phyloP scores from a whole-genome alignment of 768 basidiomycete genomes.

The Lactarius pseudohatsudake region DNA sequence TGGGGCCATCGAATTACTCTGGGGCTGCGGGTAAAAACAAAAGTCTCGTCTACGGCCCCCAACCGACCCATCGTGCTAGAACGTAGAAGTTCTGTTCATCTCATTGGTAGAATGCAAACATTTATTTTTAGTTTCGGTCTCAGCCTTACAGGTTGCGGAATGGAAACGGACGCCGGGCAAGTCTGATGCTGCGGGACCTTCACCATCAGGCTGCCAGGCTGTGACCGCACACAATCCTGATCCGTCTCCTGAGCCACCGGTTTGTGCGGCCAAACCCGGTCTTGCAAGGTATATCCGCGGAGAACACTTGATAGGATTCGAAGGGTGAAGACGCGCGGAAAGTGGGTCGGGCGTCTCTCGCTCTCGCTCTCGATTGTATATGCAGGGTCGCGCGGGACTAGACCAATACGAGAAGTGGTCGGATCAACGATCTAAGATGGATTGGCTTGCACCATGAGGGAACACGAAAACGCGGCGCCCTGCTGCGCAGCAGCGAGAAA shows the following conservation, averaged over 20 bases:
- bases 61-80: background rate
- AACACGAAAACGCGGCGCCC: background rate
- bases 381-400: slow-evolving; percentile 3
- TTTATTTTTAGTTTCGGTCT: background rate
- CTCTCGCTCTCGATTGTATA: background rate
- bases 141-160: background rate
- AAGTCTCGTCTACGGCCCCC: background rate
- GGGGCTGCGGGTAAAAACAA: background rate
- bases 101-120: background rate
- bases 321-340: background rate
- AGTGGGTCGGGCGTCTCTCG: background rate
- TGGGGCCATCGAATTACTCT: background rate
- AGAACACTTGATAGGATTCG: background rate
- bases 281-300: slow-evolving; percentile 8
- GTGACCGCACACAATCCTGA: slow-evolving; percentile 11
- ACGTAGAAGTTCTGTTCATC: background rate
- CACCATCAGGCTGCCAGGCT: slow-evolving; percentile 8
- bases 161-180: background rate
- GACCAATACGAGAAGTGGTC: slow-evolving; percentile 6
- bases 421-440: slow-evolving; percentile 12
- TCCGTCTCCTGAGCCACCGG: slow-evolving; percentile 2
- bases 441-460: background rate
- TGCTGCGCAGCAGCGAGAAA: slow-evolving; percentile 5
- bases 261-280: background rate
- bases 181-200: slow-evolving; percentile 12